These are phyloP conservation scores for Neostapfia colusana DNA, from an alignment of 176 grass and related monocot species.

Conservation along the genomic window DNA sequence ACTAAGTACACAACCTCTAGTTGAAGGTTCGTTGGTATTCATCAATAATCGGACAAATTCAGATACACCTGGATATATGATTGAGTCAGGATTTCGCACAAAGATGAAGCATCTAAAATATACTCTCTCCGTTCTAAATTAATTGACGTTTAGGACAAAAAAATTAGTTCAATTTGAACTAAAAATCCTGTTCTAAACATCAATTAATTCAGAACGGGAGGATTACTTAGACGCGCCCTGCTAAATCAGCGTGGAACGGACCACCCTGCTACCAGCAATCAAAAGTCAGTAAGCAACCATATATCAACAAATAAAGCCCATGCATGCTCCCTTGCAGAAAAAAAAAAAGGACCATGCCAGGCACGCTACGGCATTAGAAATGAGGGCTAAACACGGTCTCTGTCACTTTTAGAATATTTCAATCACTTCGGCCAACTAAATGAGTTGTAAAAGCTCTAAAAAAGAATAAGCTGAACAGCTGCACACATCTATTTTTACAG, in stretches of 20 bases:
- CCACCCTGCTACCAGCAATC: constrained; percentile 35
- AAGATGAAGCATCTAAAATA: constrained; percentile 25
- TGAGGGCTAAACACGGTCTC: constrained; percentile 9
- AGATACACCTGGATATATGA: constrained; percentile 29
- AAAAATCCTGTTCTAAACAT: no score
- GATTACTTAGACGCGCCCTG: no score
- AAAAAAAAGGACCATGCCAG: neutral
- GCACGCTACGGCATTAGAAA: neutral
- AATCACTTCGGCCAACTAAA: constrained; percentile 19
- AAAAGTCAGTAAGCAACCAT: constrained; percentile 45
- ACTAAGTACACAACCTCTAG: constrained; percentile 9
- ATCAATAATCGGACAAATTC: constrained; percentile 19
- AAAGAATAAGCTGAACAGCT: no score
- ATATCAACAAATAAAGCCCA: constrained; percentile 1
- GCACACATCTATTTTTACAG: constrained; percentile 8
- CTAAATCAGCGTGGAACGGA: constrained; percentile 43
- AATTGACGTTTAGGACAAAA: no score
- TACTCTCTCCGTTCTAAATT: no score
- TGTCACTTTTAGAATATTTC: constrained; percentile 26
- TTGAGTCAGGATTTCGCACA: constrained; percentile 24
- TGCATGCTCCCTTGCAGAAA: neutral
- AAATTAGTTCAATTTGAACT: no score
- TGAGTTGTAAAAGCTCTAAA: constrained; percentile 28
- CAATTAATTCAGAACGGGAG: no score
- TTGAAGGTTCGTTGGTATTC: constrained; percentile 26